phyloP scores from a whole-genome alignment of 2,329 filamentous ascomycete species.

The Macrophomina tecta region DNA sequence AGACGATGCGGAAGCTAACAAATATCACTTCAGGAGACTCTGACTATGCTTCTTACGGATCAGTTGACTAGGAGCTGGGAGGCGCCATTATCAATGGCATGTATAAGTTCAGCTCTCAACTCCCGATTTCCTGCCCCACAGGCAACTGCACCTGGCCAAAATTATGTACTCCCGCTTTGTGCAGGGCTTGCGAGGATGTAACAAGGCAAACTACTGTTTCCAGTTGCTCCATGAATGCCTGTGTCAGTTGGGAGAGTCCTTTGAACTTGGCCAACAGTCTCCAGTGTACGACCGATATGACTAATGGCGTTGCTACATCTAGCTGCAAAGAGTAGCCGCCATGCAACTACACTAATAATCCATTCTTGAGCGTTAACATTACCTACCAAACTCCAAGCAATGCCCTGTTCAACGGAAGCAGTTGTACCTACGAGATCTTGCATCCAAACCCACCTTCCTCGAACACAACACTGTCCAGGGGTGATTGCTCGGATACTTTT shows the following conservation, averaged over 20 bases:
- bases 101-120: not conserved
- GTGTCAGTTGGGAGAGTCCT: not conserved
- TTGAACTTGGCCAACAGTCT: too few species aligned
- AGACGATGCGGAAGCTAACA: too few species aligned
- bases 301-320: not conserved
- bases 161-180: conserved; percentile 28
- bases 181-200: conserved; percentile 29
- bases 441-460: not conserved
- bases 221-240: not conserved
- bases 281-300: not conserved
- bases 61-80: not conserved
- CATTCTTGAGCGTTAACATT: not conserved
- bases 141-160: conserved; percentile 31
- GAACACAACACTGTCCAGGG: not conserved
- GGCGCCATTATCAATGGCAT: not conserved
- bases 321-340: not conserved
- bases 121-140: conserved; percentile 15
- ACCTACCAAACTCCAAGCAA: not conserved
- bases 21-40: not conserved
- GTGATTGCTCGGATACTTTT: too few species aligned
- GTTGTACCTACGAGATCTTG: not conserved
- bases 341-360: not conserved
- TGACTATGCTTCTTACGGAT: not conserved
- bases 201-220: not conserved
- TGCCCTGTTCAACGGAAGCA: not conserved